Evolutionary conservation across 495 filamentous ascomycete genomes (phyloP), one percentile per base, ranked within the genome.

Genomic region (Xylaria nigripes): DNA sequence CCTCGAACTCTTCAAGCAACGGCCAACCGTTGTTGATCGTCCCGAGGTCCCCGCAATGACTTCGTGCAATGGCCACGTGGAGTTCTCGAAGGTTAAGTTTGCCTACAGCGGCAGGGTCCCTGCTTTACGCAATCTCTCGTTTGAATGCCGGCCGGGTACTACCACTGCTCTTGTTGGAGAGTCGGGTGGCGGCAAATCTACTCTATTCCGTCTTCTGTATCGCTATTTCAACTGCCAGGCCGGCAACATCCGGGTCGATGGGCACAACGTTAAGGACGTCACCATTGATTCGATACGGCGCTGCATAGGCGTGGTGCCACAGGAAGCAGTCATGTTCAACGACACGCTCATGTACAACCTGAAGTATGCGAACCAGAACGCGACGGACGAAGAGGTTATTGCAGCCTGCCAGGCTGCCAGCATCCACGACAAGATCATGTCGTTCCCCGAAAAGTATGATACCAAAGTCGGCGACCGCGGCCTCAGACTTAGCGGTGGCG

Each of bases 261-360:
- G 85, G 6, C 80, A 85, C 43, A 86, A 96, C 66, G 85, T 96
- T 9, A 80, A 86, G 58, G 83, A 87, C 61, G 70, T 95, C 55
- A 94, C 89, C 5, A 96, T 97, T 63, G 89, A 97, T 69, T 94
- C 89, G n/a, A 71, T 98, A 34, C 85, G 93, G 50, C 78, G 78
- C 42, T 85, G 88, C 61, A 95, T 97, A 62, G 93, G 93, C 27
- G 93, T 98, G 48, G 93, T 98, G 18, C 93, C 93, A 9, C 93
- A 98, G 68, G 93, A 98, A 61, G 96, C 91, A 1, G 84, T 95
- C 10, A 76, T 98, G 46, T 98, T 98, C 79, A 97, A 98, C 66
- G 93, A 97, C 69, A 87, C 86, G 0, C 68, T 98, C 51, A 95
- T 97, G 93, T 81, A 97, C 72, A 98, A 98, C 61, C 72, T 98